Evolutionary conservation across 768 basidiomycete species (phyloP).

Genomic region (Mycena rebaudengoi): DNA sequence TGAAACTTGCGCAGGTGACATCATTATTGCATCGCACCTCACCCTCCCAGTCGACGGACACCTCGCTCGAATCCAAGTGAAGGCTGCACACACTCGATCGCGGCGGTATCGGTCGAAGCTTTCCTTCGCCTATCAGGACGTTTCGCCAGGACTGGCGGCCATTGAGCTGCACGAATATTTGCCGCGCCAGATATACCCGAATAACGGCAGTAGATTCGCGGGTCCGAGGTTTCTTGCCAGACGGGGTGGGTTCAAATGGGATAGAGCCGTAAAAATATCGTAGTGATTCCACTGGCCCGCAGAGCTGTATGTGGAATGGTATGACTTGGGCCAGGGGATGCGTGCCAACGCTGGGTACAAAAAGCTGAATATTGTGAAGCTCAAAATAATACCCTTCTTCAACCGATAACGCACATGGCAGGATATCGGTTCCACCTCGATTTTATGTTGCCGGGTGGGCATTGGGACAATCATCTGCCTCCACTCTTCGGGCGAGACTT

Average conservation of each 20-base stretch:
- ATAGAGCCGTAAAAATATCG: conserved; percentile 42
- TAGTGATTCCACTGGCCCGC: conserved; percentile 53
- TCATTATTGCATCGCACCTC: conserved; percentile 52
- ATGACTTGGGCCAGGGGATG: conserved; percentile 60
- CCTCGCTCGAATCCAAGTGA: conserved; percentile 31
- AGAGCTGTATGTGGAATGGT: conserved; percentile 67
- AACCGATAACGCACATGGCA: conserved; percentile 68
- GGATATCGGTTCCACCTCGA: conserved; percentile 49
- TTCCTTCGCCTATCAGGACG: conserved; percentile 53
- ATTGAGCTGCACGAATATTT: conserved; percentile 49
- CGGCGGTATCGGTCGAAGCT: conserved; percentile 48
- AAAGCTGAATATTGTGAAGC: conserved; percentile 41
- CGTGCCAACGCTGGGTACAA: conserved; percentile 58
- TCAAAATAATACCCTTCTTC: conserved; percentile 34
- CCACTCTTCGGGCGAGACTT: conserved; percentile 68
- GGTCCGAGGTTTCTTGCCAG: conserved; percentile 17
- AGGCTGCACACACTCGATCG: conserved; percentile 12
- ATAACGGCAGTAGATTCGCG: conserved; percentile 34
- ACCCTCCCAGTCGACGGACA: conserved; percentile 64
- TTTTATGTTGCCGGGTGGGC: conserved; percentile 39
- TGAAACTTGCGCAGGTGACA: conserved; percentile 54
- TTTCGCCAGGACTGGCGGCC: conserved; percentile 47
- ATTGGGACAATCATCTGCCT: conserved; percentile 53
- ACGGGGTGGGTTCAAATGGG: neutral
- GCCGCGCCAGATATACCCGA: conserved; percentile 59